phyloP scores from a whole-genome alignment of 164 flowering plant genomes.

The Saururus chinensis region DNA sequence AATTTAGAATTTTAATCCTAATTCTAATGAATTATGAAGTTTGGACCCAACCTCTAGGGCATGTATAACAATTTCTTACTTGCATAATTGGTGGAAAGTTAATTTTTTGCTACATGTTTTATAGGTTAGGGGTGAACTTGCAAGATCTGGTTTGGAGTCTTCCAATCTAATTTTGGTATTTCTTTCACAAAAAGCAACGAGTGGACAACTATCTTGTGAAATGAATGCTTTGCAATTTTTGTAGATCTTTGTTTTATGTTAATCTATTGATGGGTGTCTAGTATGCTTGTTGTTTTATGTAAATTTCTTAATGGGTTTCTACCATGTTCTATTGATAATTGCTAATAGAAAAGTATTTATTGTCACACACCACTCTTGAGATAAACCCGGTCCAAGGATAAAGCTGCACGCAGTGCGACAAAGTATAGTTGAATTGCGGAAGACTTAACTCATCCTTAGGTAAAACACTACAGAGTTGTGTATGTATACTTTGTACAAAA shows the following conservation, averaged over 20 bases:
- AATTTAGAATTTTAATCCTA: no score
- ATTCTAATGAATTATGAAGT: no score
- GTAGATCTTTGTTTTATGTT: neutral
- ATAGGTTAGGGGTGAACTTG: slow-evolving; percentile 76
- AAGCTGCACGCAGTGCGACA: no score
- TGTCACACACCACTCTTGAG: no score
- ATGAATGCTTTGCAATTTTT: neutral
- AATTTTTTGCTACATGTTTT: neutral
- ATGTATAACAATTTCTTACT: no score
- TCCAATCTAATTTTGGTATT: slow-evolving; percentile 87
- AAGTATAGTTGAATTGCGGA: no score
- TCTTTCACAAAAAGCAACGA: slow-evolving; percentile 96
- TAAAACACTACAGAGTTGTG: no score
- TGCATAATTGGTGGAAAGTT: no score
- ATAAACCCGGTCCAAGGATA: no score
- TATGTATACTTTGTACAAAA: no score
- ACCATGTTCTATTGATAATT: slow-evolving; percentile 88
- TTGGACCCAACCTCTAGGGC: no score
- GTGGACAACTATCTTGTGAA: slow-evolving; percentile 63
- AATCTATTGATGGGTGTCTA: neutral
- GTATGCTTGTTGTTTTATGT: slow-evolving; percentile 18
- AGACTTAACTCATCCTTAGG: no score
- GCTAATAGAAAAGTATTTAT: slow-evolving; percentile 93
- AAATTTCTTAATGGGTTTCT: slow-evolving; percentile 82
- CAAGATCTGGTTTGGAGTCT: slow-evolving; percentile 83